Percentiles rank a stretch among this genome's conserved stretches.
Conservation (phyloP, 345 rosid genomes). For the Eucalyptus cladocalyx region DNA sequence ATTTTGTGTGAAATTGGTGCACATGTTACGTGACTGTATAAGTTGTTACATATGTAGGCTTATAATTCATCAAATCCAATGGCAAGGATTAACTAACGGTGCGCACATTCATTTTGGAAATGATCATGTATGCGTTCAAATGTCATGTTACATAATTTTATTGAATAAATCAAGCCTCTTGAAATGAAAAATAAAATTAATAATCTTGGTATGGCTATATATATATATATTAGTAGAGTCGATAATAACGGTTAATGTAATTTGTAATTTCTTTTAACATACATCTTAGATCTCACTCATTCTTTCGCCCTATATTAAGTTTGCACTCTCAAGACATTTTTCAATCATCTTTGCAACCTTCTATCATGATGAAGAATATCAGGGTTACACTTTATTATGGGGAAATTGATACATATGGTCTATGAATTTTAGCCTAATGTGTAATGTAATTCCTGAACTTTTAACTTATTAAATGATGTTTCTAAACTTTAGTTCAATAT, state of each 20-base stretch:
- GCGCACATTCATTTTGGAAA: background rate
- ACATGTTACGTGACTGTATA: background rate
- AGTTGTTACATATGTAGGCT: background rate
- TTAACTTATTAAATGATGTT: too few relatives aligned
- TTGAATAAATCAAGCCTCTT: background rate
- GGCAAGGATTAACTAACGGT: background rate
- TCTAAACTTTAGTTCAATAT: background rate
- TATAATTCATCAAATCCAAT: background rate
- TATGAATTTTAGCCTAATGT: background rate
- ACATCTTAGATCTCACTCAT: background rate
- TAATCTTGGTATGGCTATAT: too few relatives aligned
- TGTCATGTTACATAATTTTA: background rate
- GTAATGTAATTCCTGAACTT: background rate
- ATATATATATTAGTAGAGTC: background rate
- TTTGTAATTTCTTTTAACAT: background rate
- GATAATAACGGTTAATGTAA: background rate
- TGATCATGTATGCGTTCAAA: rapidly evolving
- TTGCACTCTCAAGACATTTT: background rate
- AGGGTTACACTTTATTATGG: background rate
- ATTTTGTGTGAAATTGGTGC: background rate
- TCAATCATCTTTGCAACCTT: background rate
- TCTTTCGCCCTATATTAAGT: background rate
- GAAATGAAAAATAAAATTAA: too few relatives aligned
- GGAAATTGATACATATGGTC: background rate
- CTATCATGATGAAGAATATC: background rate